Evolutionary conservation across 768 basidiomycete genomes (phyloP).

Genomic region (Mycena capillaripes): DNA sequence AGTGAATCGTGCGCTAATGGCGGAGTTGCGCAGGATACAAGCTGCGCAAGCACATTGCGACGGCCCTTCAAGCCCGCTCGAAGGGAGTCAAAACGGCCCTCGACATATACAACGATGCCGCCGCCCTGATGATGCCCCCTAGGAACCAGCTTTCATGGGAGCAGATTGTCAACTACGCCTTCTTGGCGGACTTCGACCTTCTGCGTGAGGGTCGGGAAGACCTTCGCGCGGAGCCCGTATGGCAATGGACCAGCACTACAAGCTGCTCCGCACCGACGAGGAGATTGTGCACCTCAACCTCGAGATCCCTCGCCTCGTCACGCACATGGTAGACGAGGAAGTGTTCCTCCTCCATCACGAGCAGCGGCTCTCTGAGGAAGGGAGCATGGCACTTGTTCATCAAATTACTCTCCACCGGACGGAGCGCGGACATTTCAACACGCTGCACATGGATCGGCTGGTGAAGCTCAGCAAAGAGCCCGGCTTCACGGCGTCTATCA

Average conservation of each 20-base stretch:
- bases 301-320: slow-evolving; percentile 34
- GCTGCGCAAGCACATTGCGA: not conserved
- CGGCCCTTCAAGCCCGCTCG: not conserved
- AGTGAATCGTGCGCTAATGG: not conserved
- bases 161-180: not conserved
- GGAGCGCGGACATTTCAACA: not conserved
- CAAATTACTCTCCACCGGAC: not conserved
- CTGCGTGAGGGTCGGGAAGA: slow-evolving; percentile 1
- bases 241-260: slow-evolving; percentile 28
- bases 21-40: not conserved
- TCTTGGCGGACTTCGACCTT: not conserved
- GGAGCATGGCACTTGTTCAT: not conserved
- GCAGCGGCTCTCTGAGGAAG: not conserved
- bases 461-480: not conserved
- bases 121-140: not conserved
- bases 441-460: not conserved
- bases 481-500: not conserved
- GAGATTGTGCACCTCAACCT: slow-evolving; percentile 35
- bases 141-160: not conserved
- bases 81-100: not conserved
- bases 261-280: slow-evolving; percentile 34
- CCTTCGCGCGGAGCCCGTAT: slow-evolving; percentile 1
- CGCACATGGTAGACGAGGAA: slow-evolving; percentile 30
- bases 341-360: not conserved
- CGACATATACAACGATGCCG: not conserved